Evolutionary conservation across 2,329 filamentous ascomycete genomes (phyloP).

Genomic region (Arthrobotrys megalospora): DNA sequence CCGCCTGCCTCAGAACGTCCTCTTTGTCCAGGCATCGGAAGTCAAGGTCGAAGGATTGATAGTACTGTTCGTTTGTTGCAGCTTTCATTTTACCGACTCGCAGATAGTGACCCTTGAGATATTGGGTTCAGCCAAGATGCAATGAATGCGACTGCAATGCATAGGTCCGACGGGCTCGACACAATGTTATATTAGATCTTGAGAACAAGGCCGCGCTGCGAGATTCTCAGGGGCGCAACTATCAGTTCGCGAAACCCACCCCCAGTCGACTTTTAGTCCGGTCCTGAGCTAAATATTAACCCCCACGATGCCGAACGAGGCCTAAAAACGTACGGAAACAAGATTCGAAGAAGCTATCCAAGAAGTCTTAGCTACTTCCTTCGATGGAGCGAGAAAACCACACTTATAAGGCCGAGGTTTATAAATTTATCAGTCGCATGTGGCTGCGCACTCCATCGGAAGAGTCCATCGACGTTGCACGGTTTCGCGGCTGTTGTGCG

Average conservation of each 20-base stretch:
- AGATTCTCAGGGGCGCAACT: conserved; percentile 2
- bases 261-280: not conserved
- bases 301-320: too few relatives aligned
- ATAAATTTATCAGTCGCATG: not conserved
- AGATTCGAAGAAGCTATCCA: too few relatives aligned
- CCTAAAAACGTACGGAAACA: too few relatives aligned
- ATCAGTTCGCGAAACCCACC: conserved; percentile 15
- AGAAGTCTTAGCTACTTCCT: conserved; percentile 6
- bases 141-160: not conserved
- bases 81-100: not conserved
- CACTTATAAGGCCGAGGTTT: not conserved
- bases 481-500: not conserved
- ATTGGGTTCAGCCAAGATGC: not conserved
- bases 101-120: not conserved
- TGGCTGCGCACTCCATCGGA: conserved; percentile 1
- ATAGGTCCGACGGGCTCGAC: not conserved
- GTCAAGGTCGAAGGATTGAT: conserved; percentile 39
- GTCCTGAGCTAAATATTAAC: not conserved
- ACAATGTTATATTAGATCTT: not conserved
- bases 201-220: not conserved
- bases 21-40: conserved; percentile 42
- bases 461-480: not conserved
- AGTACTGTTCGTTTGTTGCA: conserved; percentile 32
- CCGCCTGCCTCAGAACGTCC: conserved; percentile 42
- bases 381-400: not conserved